A percentile compares a stretch with the other conserved stretches of the same genome.
phyloP scores from a whole-genome alignment of 306 rosid species.

The Rubus parviflorus region DNA sequence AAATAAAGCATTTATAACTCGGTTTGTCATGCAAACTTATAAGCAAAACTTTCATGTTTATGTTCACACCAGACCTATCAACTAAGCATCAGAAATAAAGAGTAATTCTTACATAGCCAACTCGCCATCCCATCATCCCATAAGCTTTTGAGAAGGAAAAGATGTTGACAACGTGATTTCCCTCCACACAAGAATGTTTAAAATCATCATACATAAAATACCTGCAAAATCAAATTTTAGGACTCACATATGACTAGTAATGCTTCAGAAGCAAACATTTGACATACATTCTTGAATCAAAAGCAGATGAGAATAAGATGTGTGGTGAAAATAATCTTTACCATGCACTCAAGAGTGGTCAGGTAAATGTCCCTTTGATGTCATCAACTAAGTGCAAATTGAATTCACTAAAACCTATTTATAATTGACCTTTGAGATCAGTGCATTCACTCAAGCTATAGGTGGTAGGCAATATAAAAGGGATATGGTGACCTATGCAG shows the following conservation, averaged over 20 bases:
- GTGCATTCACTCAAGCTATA: neutral
- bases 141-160: slow-evolving; percentile 96
- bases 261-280: slow-evolving; percentile 2
- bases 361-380: neutral
- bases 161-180: slow-evolving; percentile 79
- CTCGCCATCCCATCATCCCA: slow-evolving; percentile 99
- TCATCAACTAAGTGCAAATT: neutral
- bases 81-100: neutral
- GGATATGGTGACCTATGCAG: neutral
- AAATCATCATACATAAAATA: slow-evolving; percentile 90
- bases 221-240: slow-evolving; percentile 44
- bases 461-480: neutral
- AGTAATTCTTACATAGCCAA: slow-evolving; percentile 77
- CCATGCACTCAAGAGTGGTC: neutral
- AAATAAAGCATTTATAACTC: neutral
- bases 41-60: neutral
- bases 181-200: slow-evolving; percentile 84
- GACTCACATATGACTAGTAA: neutral
- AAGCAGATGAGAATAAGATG: neutral
- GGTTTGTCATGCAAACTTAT: neutral
- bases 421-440: neutral
- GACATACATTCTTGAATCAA: neutral
- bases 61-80: neutral
- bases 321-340: neutral
- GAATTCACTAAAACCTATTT: neutral